Evolutionary conservation across 768 basidiomycete genomes (phyloP).

Genomic region (Austroboletus eburneus): DNA sequence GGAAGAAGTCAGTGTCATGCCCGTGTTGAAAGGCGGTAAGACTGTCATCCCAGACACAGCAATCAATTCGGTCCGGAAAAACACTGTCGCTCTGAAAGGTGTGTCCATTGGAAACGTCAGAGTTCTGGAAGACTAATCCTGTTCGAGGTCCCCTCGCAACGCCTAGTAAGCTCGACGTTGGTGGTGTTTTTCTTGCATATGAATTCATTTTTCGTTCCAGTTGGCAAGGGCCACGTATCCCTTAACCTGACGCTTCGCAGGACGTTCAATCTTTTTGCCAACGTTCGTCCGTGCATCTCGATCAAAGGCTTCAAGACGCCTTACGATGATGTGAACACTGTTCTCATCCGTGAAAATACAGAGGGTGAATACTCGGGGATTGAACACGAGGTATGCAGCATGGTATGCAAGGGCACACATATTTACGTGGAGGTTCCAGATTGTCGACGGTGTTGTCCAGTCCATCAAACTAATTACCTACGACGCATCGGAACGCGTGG

Average conservation of each 20-base stretch:
- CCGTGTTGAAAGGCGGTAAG: constrained; percentile 91
- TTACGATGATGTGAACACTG: constrained; percentile 97
- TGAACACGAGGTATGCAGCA: constrained; percentile 81
- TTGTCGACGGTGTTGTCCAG: constrained; percentile 97
- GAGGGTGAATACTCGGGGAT: constrained; percentile 99
- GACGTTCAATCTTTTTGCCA: constrained; percentile 98
- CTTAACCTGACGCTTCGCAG: constrained; percentile 94
- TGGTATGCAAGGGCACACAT: constrained; percentile 1
- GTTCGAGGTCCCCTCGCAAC: constrained; percentile 86
- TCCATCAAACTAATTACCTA: constrained; percentile 99
- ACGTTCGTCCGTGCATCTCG: constrained; percentile 94
- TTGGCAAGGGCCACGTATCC: constrained; percentile 98
- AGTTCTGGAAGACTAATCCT: constrained; percentile 9
- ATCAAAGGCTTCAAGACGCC: constrained; percentile 98
- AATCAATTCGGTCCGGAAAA: constrained; percentile 89
- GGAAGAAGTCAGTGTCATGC: constrained; percentile 98
- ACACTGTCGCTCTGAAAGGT: constrained; percentile 98
- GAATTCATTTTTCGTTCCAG: constrained; percentile 38
- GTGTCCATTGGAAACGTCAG: constrained; percentile 13
- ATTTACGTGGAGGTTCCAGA: constrained; percentile 39
- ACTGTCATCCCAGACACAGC: constrained; percentile 94
- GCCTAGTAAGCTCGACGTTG: constrained; percentile 64
- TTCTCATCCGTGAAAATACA: constrained; percentile 98
- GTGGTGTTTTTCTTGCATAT: constrained; percentile 3
- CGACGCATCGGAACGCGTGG: constrained; percentile 98